A percentile compares a stretch with the other conserved stretches of the same genome.
Evolutionary conservation across 768 basidiomycete species (phyloP).

Genomic region (Lyophyllum decastes): DNA sequence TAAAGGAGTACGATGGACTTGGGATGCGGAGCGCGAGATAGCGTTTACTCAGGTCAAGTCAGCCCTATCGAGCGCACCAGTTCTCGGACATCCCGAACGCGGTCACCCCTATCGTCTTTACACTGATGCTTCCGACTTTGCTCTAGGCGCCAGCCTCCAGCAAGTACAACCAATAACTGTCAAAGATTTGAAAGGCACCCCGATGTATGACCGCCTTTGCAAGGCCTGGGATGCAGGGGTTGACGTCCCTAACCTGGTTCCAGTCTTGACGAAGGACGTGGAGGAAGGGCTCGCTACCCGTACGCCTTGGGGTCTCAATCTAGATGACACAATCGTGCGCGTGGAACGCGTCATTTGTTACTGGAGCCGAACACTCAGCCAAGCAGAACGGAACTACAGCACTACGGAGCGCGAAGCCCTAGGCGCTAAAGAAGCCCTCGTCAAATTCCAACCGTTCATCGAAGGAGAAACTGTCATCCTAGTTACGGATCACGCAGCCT

Average conservation of each 20-base stretch:
- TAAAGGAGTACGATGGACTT: conserved; percentile 25
- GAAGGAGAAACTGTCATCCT: conserved; percentile 31
- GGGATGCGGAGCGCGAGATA: conserved; percentile 20
- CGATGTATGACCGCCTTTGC: conserved; percentile 18
- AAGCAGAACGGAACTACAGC: conserved; percentile 30
- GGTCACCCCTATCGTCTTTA: conserved; percentile 35
- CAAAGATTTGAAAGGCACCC: conserved; percentile 27
- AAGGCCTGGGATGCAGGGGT: neutral
- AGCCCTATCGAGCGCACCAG: conserved; percentile 30
- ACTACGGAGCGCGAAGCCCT: conserved; percentile 24
- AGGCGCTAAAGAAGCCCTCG: conserved; percentile 24
- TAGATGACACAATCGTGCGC: conserved; percentile 26
- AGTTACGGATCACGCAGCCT: conserved; percentile 25
- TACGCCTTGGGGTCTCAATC: neutral
- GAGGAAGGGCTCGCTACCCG: neutral
- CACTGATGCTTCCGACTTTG: conserved; percentile 34
- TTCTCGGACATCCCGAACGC: conserved; percentile 28
- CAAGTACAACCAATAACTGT: conserved; percentile 32
- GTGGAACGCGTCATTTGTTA: conserved; percentile 32
- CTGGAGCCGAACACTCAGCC: conserved; percentile 26
- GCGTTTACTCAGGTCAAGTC: conserved; percentile 27
- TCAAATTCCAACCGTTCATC: conserved; percentile 35
- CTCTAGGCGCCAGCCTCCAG: conserved; percentile 27
- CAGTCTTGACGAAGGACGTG: neutral
- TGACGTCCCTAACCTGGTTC: neutral